Evolutionary conservation across 2,329 filamentous ascomycete genomes (phyloP), one percentile per base, ranked within the genome.

Genomic region (Pyrenochaeta sp.): DNA sequence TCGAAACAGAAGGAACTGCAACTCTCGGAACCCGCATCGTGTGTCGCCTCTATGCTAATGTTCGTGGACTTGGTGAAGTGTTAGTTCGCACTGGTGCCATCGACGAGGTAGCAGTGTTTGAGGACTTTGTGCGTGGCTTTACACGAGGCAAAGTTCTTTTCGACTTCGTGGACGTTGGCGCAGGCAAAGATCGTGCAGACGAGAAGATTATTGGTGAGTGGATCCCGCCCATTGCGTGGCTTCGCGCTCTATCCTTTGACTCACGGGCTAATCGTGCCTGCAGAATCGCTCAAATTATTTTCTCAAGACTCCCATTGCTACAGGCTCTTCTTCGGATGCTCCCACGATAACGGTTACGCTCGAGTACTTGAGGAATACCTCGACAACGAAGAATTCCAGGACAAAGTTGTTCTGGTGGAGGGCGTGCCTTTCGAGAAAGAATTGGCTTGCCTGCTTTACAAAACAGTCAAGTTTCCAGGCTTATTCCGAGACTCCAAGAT

Each of bases 271-370:
- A 34, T 7, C 4, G 19, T 22, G 31, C 10, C 7, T 34, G 19
- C 51, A 82, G 81, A 81, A 52, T 71, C 72, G 18, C 79, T 85
- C 65, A 79, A 80, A 54, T 63, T 81, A 34, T 76, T 79, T 63
- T 68, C 83, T 36, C 73, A 79, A 64, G 79, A 84, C 55, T 79
- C 76, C 50, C 81, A 83, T 54, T 86, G 83, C 59, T 81, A 80
- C 39, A 81, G 83, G 42, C 77, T 86, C 38, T 71, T 85, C 35
- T 72, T 86, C 23, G 83, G 82, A 7, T 83, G 81, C 63, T 80
- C 79, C 10, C 78, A 81, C 45, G 79, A 82, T 65, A 77, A 77
- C 41, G 74, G 78, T 15, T 85, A 83, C 61, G 76, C 77, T 17
- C 72, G 73, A 8, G 67, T 79, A 23, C 68, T 86, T 8, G 76